These are phyloP conservation scores for Naegleria lovaniensis DNA, from an alignment of 208 protist species.

Conservation along the genomic window DNA sequence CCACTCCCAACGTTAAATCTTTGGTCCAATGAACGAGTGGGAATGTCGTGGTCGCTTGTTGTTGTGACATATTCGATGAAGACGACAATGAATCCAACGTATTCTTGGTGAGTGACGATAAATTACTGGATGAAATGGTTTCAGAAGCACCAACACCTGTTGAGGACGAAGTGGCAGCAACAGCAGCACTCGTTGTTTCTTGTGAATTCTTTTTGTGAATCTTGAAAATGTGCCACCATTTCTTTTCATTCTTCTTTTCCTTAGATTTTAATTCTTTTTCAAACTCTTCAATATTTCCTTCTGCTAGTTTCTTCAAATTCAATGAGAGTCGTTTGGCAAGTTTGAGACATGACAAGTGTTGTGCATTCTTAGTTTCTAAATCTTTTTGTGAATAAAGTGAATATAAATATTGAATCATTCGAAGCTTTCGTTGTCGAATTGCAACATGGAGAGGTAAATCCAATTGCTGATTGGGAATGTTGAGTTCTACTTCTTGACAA, in stretches of 20 bases:
- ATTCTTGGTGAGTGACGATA: neutral
- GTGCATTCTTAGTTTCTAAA: neutral
- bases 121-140: neutral
- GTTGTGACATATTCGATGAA: no score
- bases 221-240: slow-evolving; percentile 1
- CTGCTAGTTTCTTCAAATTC: neutral
- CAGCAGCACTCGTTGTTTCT: no score
- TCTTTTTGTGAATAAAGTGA: neutral
- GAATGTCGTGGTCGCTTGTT: neutral
- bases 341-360: neutral
- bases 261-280: neutral
- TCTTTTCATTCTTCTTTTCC: neutral
- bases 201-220: neutral
- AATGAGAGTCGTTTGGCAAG: neutral
- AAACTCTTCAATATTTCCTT: neutral
- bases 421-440: neutral
- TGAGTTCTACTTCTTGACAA: neutral
- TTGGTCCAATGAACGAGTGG: neutral
- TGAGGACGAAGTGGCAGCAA: no score
- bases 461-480: neutral
- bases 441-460: neutral
- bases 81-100: no score
- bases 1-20: neutral
- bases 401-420: neutral
- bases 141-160: no score